Evolutionary conservation across 1,284 basidiomycete species (phyloP), one percentile per base, ranked within the genome.

Genomic region (Puccinia novopanici): DNA sequence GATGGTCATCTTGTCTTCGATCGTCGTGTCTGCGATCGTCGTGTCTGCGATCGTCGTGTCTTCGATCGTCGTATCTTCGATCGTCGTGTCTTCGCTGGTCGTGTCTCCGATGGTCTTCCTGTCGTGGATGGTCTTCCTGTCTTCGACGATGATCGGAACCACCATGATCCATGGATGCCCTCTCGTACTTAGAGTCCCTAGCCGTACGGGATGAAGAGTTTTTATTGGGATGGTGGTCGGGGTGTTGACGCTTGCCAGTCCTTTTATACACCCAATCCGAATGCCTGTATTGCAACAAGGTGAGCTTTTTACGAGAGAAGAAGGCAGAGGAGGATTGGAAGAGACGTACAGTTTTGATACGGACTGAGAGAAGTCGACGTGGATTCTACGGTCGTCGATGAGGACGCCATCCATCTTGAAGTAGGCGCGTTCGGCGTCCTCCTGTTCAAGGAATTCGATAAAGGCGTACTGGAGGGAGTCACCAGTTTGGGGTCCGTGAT

Each of bases 341-440:
- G 10, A 19, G 45, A 87, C 86, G 82, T 87, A 87, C 83, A 90
- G 86, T 83, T 88, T 88, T 54, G 88, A 87, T 9, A 99, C 97
- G 42, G 94, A 96, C 82, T 87, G 87, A 13, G 85, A 86, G 73
- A 98, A 98, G 87, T 98, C 95, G 82, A 99, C 96, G 93, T 96
- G 98, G 85, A 99, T 99, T 27, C 97, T 90, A 22, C 95, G 90
- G 86, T 99, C 97, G 85, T 99, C 96, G n/a, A 99, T 93, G 10
- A 99, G 88, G 0, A 99, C 96, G 84, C 98, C 98, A 86, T 99
- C 96, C 96, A 99, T 99, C 87, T 98, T 99, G 88, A 98, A 95
- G 86, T 99, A 99, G 19, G 94, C 96, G 91, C 94, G 91, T 85
- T 99, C 96, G 0, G 96, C 95, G 59, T 94, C 91, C 81, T 94